Evolutionary conservation across 768 basidiomycete genomes (phyloP).

Genomic region (Suillus bovinus): DNA sequence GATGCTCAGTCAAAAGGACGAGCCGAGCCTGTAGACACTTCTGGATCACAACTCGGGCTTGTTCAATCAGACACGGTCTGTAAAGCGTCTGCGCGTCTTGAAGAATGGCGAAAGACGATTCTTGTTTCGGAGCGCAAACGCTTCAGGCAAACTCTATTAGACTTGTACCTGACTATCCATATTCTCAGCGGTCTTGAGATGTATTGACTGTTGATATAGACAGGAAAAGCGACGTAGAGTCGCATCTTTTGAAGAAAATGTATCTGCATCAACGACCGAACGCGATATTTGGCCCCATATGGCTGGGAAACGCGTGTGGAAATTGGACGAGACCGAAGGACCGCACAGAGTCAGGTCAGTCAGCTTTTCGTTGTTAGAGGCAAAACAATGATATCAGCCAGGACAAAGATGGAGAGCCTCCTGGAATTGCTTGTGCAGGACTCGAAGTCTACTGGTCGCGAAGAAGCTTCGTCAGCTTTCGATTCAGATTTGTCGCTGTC

Average conservation of each 20-base stretch:
- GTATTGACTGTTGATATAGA: conserved; percentile 39
- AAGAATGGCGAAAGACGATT: conserved; percentile 75
- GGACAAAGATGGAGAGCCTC: conserved; percentile 77
- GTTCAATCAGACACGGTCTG: conserved; percentile 44
- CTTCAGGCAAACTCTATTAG: conserved; percentile 68
- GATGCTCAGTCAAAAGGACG: conserved; percentile 12
- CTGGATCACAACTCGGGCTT: conserved; percentile 18
- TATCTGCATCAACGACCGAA: conserved; percentile 64
- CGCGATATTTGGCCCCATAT: conserved; percentile 79
- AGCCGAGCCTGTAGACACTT: background rate
- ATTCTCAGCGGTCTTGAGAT: background rate
- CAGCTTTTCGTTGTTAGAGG: background rate
- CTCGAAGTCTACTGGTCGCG: background rate
- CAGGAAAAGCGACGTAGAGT: conserved; percentile 77
- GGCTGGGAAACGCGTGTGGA: conserved; percentile 56
- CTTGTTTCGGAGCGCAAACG: conserved; percentile 70
- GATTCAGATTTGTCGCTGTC: background rate
- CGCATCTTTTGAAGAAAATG: conserved; percentile 59
- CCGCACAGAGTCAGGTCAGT: conserved; percentile 80
- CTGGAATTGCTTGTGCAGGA: conserved; percentile 34
- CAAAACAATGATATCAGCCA: conserved; percentile 25
- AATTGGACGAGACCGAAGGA: conserved; percentile 90
- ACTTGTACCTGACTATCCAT: conserved; percentile 48
- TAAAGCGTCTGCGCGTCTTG: conserved; percentile 61
- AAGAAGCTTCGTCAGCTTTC: background rate